Base-by-base conservation (phyloP, 345 rosid genomes). In the Crucihimalaya himalaica region DNA sequence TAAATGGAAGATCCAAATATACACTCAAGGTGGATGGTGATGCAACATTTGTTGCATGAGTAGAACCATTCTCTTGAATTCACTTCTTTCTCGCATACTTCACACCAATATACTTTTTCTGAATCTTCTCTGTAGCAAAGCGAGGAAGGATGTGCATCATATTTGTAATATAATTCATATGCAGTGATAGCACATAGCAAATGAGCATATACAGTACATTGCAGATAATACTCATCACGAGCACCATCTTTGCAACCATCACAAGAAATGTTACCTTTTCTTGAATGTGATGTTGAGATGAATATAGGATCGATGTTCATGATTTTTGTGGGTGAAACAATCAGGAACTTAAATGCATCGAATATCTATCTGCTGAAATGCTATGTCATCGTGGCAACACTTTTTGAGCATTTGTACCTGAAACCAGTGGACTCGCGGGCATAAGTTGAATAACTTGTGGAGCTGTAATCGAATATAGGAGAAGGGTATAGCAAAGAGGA, bases 221-320 rank as follows among this genome's bases (percentile, higher is more conserved):
- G 58, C 8, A 65, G 70, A 37, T 48, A 32, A 4, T 27, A 65
- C 45, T 20, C 58, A 14, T 15, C 7, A 4, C 45, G 16, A 13
- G 8, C 56, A 32, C 21, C 51, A 1, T 12, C 37, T 37, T 68
- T 68, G 16, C 72, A 68, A 18, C 52, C 63, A 2, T 13, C 2
- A 3, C 63, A 67, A 11, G 4, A 18, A 27, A 53, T 53, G 27
- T 16, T 18, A 14, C 5, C 35, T 27, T 67, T 16, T 5, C 21
- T 8, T n/a, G 21, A 5, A 14, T 50, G 20, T 1, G 72, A 14
- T 21, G 61, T 52, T 6, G 61, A 27, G 43, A 57, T 56, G 32
- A 69, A 70, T 14, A 70, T 0, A 2, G 74, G 66, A 70, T n/a
- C n/a, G n/a, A n/a, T 70, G 74, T 1, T 70, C 16, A 48, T 70